These are phyloP conservation scores for Phanerochaete sordida DNA, from an alignment of 768 basidiomycete genomes.

Conservation along the genomic window DNA sequence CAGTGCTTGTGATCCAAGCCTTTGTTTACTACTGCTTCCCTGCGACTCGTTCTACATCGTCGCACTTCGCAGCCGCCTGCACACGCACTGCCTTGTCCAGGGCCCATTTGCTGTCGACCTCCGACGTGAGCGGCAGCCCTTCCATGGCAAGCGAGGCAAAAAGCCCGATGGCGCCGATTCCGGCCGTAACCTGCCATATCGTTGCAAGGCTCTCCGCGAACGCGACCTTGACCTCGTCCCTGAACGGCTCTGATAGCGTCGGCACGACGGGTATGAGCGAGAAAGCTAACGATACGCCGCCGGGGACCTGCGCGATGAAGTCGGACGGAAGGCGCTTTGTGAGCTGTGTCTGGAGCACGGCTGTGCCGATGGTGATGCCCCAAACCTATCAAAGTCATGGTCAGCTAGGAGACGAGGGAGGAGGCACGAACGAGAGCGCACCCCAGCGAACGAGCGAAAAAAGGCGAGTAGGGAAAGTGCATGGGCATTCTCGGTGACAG, in stretches of 20 bases:
- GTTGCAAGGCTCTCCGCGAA: constrained; percentile 26
- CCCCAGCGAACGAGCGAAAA: constrained; percentile 15
- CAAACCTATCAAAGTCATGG: constrained; percentile 35
- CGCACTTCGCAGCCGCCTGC: too few species aligned
- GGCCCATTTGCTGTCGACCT: constrained; percentile 29
- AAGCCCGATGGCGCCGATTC: constrained; percentile 25
- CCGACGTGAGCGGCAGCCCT: constrained; percentile 23
- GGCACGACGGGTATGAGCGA: constrained; percentile 25
- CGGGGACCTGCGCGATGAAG: constrained; percentile 31
- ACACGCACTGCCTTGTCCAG: too few species aligned
- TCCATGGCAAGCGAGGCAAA: constrained; percentile 22
- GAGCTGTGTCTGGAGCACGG: constrained; percentile 51
- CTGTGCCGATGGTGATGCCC: constrained; percentile 49
- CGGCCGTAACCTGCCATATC: constrained; percentile 31
- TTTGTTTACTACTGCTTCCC: too few species aligned
- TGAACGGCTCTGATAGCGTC: constrained; percentile 22
- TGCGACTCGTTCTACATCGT: too few species aligned
- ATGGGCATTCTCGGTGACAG: constrained; percentile 27
- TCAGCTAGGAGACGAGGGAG: not conserved
- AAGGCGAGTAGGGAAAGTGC: constrained; percentile 31
- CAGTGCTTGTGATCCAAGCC: too few species aligned
- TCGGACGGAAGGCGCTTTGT: constrained; percentile 33
- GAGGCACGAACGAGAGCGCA: not conserved
- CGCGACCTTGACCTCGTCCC: constrained; percentile 24
- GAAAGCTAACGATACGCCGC: constrained; percentile 26